phyloP scores from a whole-genome alignment of 441 rosid species.

The Arabidopsis hybrid region DNA sequence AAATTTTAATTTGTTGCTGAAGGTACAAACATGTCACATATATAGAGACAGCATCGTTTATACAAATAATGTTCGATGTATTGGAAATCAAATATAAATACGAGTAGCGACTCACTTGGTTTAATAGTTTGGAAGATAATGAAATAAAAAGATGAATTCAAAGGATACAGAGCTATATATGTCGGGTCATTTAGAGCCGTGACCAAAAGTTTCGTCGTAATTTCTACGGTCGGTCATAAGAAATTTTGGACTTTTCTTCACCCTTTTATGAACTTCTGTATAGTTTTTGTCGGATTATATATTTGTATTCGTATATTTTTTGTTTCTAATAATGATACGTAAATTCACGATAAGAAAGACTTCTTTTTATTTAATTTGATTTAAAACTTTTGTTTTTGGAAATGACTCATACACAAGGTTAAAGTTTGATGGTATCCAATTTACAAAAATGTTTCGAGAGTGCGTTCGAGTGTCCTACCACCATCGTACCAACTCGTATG shows the following conservation, averaged over 20 bases:
- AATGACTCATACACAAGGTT: slow-evolving; percentile 1
- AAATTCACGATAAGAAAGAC: slow-evolving; percentile 5
- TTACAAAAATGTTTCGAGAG: slow-evolving; percentile 30
- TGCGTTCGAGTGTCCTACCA: slow-evolving; percentile 40
- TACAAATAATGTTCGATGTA: slow-evolving; percentile 18
- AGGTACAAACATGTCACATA: slow-evolving; percentile 46
- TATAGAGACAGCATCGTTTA: slow-evolving; percentile 42
- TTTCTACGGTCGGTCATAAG: slow-evolving; percentile 35
- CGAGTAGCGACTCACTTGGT: slow-evolving; percentile 44
- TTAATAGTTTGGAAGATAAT: slow-evolving; percentile 29
- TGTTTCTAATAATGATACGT: not conserved
- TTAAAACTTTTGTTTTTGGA: not conserved
- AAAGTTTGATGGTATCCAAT: slow-evolving; percentile 12
- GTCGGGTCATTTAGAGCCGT: slow-evolving; percentile 49
- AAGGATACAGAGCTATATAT: slow-evolving; percentile 38
- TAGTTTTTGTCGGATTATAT: slow-evolving; percentile 36
- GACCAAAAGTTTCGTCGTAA: slow-evolving; percentile 41
- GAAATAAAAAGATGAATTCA: slow-evolving; percentile 36
- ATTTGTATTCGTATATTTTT: slow-evolving; percentile 4
- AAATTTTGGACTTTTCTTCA: slow-evolving; percentile 39
- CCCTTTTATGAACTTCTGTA: slow-evolving; percentile 36
- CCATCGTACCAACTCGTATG: slow-evolving; percentile 34
- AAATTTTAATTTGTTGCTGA: slow-evolving; percentile 29
- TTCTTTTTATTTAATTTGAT: too few relatives aligned
- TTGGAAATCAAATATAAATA: slow-evolving; percentile 21